These are phyloP conservation scores for Penicillium hesseltinei DNA, from an alignment of 2,329 filamentous ascomycete species.

Conservation along the genomic window DNA sequence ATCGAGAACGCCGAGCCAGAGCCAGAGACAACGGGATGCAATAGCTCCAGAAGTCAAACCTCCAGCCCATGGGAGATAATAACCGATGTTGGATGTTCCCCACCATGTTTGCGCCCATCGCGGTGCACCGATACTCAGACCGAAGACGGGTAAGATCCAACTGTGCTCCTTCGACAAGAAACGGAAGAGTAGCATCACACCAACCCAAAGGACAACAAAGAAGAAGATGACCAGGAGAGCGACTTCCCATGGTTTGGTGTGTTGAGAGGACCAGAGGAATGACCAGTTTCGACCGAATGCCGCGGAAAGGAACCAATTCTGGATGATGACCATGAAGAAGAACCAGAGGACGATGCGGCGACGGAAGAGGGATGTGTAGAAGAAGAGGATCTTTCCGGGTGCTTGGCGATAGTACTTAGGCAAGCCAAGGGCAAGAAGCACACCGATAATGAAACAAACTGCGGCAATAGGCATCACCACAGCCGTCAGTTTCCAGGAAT, in stretches of 20 bases:
- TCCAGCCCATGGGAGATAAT: conserved; percentile 60
- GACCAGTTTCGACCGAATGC: conserved; percentile 67
- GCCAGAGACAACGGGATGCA: conserved; percentile 58
- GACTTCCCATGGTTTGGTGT: conserved; percentile 58
- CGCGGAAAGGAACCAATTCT: conserved; percentile 66
- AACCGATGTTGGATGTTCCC: conserved; percentile 59
- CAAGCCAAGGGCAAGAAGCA: conserved; percentile 57
- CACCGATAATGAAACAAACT: conserved; percentile 56
- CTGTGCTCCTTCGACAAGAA: conserved; percentile 59
- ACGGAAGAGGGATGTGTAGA: conserved; percentile 61
- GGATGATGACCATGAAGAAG: conserved; percentile 61
- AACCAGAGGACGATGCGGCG: conserved; percentile 67
- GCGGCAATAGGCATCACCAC: conserved; percentile 59
- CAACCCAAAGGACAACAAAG: conserved; percentile 57
- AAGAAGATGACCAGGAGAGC: conserved; percentile 50
- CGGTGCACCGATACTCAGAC: conserved; percentile 62
- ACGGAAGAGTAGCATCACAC: conserved; percentile 48
- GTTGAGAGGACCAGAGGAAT: conserved; percentile 59
- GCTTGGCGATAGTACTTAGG: conserved; percentile 65
- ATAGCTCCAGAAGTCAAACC: conserved; percentile 54
- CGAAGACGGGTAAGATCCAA: conserved; percentile 67
- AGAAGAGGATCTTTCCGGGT: conserved; percentile 63
- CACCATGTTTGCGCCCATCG: conserved; percentile 68
- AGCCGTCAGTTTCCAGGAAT: conserved; percentile 49
- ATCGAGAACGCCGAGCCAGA: conserved; percentile 66